Evolutionary conservation across 2,329 filamentous ascomycete species (phyloP).

Genomic region (Beauveria scarabaeidicola): DNA sequence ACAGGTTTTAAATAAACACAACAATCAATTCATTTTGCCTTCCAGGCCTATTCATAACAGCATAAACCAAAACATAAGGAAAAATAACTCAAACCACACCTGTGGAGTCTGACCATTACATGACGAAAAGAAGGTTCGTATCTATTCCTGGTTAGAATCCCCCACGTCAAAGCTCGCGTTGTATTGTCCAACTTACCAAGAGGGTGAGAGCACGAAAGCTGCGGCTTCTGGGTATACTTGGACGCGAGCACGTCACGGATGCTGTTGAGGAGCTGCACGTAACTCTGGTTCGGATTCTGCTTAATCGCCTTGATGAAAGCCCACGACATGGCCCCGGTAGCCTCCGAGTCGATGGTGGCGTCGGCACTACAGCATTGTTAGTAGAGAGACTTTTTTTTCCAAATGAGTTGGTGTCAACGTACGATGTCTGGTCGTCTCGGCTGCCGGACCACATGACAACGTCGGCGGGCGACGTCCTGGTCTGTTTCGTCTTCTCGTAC

Average conservation of each 20-base stretch:
- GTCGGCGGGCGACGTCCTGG: slow-evolving; percentile 89
- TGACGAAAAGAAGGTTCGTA: slow-evolving; percentile 58
- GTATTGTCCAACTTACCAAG: slow-evolving; percentile 57
- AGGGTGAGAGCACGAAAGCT: slow-evolving; percentile 92
- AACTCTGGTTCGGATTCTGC: slow-evolving; percentile 92
- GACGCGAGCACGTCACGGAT: slow-evolving; percentile 80
- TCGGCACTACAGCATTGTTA: slow-evolving; percentile 57
- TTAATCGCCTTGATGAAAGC: slow-evolving; percentile 88
- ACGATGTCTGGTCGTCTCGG: slow-evolving; percentile 90
- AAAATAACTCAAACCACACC: background rate
- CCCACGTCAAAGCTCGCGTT: background rate
- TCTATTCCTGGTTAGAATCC: slow-evolving; percentile 33
- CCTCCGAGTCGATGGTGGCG: slow-evolving; percentile 76
- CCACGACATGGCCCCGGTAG: slow-evolving; percentile 97
- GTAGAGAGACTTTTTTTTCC: slow-evolving; percentile 2
- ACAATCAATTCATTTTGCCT: background rate
- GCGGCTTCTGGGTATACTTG: slow-evolving; percentile 91
- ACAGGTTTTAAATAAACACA: background rate
- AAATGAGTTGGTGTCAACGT: slow-evolving; percentile 34
- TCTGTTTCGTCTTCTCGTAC: slow-evolving; percentile 72
- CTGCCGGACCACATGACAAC: slow-evolving; percentile 97
- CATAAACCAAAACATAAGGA: background rate
- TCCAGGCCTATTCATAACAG: background rate
- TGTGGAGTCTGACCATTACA: slow-evolving; percentile 33
- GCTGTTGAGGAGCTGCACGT: slow-evolving; percentile 90